These are phyloP conservation scores for Prunus fruticosa DNA, from an alignment of 306 rosid species.

Conservation along the genomic window DNA sequence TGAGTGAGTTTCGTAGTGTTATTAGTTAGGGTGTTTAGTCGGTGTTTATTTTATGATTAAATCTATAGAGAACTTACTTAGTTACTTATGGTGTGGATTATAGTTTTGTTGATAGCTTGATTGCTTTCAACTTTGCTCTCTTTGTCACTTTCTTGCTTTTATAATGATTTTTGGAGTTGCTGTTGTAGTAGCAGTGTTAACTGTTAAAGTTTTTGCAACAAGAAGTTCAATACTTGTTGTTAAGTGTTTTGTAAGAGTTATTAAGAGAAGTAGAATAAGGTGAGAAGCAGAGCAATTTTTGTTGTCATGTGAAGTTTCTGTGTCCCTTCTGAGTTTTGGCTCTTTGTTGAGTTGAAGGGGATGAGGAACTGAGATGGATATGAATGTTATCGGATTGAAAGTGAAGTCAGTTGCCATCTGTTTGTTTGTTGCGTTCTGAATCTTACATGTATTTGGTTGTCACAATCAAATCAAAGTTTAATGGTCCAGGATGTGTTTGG, in stretches of 20 bases:
- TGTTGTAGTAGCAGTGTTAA: neutral
- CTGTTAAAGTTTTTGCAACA: neutral
- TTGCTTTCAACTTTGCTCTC: neutral
- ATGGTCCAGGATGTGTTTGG: neutral
- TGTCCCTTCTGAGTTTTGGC: neutral
- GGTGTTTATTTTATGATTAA: neutral
- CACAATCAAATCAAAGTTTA: neutral
- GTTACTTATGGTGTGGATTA: neutral
- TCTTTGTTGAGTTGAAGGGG: neutral
- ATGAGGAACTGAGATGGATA: neutral
- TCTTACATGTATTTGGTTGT: neutral
- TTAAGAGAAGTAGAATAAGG: too few relatives aligned
- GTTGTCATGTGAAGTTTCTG: neutral
- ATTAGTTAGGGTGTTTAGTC: neutral
- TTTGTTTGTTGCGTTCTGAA: neutral
- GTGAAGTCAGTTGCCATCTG: neutral
- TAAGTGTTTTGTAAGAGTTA: neutral
- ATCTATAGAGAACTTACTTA: neutral
- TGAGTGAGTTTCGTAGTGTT: conserved; percentile 7
- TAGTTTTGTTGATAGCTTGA: neutral
- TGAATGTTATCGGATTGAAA: neutral
- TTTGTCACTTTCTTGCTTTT: neutral
- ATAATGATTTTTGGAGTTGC: neutral
- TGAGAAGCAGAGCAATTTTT: neutral
- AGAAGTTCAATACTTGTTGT: too few relatives aligned